Conservation (phyloP, 108 stramenopile genomes). For the Cyclotella distinguenda region DNA sequence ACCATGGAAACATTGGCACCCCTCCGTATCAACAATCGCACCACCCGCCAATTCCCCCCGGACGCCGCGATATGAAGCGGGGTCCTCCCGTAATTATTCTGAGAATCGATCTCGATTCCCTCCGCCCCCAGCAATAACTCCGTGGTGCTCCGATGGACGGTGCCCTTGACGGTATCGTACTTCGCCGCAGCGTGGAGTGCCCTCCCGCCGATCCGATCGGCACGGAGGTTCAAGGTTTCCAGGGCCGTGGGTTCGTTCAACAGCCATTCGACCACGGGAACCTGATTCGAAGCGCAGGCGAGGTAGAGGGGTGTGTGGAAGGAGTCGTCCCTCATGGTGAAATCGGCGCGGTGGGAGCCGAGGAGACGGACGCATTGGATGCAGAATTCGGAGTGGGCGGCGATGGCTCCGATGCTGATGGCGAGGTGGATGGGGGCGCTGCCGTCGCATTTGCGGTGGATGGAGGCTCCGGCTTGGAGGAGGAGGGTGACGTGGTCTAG, state of each 20-base stretch:
- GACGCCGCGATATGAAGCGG: slow-evolving; percentile 79
- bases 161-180: slow-evolving; percentile 46
- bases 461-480: slow-evolving; percentile 71
- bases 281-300: slow-evolving; percentile 72
- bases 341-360: slow-evolving; percentile 64
- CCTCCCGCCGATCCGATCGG: slow-evolving; percentile 77
- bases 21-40: slow-evolving; percentile 61
- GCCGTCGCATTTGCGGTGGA: slow-evolving; percentile 78
- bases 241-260: slow-evolving; percentile 53
- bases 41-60: slow-evolving; percentile 83
- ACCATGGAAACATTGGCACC: slow-evolving; percentile 60
- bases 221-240: slow-evolving; percentile 66
- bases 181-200: slow-evolving; percentile 86
- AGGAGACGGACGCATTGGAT: slow-evolving; percentile 65
- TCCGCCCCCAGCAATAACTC: slow-evolving; percentile 61
- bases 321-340: slow-evolving; percentile 80
- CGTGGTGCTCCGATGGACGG: slow-evolving; percentile 41
- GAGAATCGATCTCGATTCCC: slow-evolving; percentile 79
- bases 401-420: slow-evolving; percentile 77
- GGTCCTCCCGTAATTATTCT: slow-evolving; percentile 76
- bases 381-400: slow-evolving; percentile 70
- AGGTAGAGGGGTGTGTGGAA: slow-evolving; percentile 82
- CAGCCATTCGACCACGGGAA: slow-evolving; percentile 60
- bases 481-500: slow-evolving; percentile 79
- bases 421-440: slow-evolving; percentile 80